These are phyloP conservation scores for Plasmodium vinckei DNA, from an alignment of 169 alveolate genomes.

Conservation along the genomic window DNA sequence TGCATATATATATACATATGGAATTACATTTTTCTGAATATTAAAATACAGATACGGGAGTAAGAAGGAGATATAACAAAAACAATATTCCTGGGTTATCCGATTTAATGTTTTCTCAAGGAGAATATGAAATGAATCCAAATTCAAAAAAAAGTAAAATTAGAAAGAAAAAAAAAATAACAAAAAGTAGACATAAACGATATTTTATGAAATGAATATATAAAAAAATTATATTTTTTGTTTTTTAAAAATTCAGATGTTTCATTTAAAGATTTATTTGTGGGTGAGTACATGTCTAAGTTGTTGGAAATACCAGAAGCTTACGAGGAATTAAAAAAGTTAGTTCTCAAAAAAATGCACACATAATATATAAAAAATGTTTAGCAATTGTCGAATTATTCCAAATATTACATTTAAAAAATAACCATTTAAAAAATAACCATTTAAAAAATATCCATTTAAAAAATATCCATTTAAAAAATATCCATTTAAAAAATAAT, in stretches of 20 bases:
- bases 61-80: slow-evolving; percentile 32
- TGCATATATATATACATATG: not conserved
- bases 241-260: slow-evolving; percentile 12
- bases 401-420: too few species aligned
- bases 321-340: slow-evolving; percentile 63
- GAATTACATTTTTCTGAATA: not conserved
- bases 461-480: too few species aligned
- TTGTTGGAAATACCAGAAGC: slow-evolving; percentile 72
- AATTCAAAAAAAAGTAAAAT: slow-evolving; percentile 46
- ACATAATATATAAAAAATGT: not conserved
- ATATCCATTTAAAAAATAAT: too few species aligned
- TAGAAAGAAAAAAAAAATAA: slow-evolving; percentile 4
- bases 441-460: too few species aligned
- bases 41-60: slow-evolving; percentile 3
- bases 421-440: too few species aligned
- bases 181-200: slow-evolving; percentile 13
- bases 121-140: not conserved
- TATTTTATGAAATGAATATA: slow-evolving; percentile 1
- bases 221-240: not conserved
- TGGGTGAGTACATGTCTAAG: slow-evolving; percentile 36
- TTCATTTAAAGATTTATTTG: slow-evolving; percentile 62
- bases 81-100: slow-evolving; percentile 20
- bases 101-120: slow-evolving; percentile 43
- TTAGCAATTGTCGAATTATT: not conserved
- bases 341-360: slow-evolving; percentile 6